Evolutionary conservation across 2,329 filamentous ascomycete genomes (phyloP), one percentile per base, ranked within the genome.

Genomic region (Fusarium begoniae): DNA sequence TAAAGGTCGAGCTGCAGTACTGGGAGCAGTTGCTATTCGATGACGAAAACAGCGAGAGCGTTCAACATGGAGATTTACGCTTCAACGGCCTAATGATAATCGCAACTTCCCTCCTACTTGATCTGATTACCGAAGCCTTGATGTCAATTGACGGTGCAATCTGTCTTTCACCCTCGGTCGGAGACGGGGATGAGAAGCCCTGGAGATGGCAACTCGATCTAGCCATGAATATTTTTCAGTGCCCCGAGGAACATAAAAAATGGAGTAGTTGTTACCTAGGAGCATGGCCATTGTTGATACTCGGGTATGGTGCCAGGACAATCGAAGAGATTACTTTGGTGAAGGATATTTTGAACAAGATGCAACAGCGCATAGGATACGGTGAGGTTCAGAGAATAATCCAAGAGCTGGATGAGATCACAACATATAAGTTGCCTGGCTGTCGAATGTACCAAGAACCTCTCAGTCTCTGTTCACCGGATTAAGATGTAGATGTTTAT

Each of bases 91-190:
- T 61, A 14, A 54, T 61, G 8, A 54, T 54, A n/a, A n/a, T 61
- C 2, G 47, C 57, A 43, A 24, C 37, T 5, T 61, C 47, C 2
- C 57, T 61, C 15, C 37, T 61, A 1, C n/a, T 61, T 12, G 57
- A 54, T 24, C 28, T 54, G 7, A 53, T 53, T 1, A 24, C 26
- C 2, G 56, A 58, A 13, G 6, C 28, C 3, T 22, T 50, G 28
- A 4, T 14, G 10, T 4, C 28, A n/a, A 1, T 1, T 0, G 20
- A 32, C 8, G 28, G 30, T n/a, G 3, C 20, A n/a, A 14, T 17
- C 0, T n/a, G 3, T 50, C 47, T 14, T 1, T 5, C 2, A 8
- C 14, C 12, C 4, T 22, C 10, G 14, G 28, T 14, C 12, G 10
- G 12, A n/a, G 28, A 17, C 0, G 14, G 2, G 3, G 47, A n/a